phyloP scores from a whole-genome alignment of 192 early-diverging fungal species.

The Coemansia sp. region DNA sequence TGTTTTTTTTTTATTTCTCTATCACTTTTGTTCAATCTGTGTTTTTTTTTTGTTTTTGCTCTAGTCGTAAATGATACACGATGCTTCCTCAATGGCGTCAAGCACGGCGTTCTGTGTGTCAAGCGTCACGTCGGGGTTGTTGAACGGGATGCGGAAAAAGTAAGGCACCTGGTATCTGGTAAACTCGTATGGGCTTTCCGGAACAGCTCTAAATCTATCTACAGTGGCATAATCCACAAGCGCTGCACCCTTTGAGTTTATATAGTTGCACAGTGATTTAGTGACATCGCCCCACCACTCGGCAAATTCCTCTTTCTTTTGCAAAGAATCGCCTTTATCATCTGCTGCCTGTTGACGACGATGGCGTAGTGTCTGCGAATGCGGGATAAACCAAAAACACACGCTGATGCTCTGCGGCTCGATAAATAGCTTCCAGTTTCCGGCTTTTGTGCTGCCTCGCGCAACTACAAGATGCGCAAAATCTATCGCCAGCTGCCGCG shows the following conservation, averaged over 20 bases:
- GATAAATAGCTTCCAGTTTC: conserved; percentile 52
- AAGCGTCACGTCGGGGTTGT: conserved; percentile 61
- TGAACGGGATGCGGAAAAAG: conserved; percentile 76
- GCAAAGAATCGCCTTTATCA: background rate
- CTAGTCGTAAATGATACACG: background rate
- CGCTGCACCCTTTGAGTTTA: conserved; percentile 57
- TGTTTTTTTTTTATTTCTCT: background rate
- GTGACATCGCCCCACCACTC: conserved; percentile 33
- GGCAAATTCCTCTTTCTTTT: background rate
- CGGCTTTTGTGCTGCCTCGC: conserved; percentile 19
- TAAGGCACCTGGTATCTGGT: conserved; percentile 33
- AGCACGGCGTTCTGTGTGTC: conserved; percentile 57
- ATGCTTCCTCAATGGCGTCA: conserved; percentile 60
- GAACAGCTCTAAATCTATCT: background rate
- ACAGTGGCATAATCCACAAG: conserved; percentile 72
- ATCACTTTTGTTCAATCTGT: background rate
- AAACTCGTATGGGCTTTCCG: conserved; percentile 20
- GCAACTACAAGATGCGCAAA: conserved; percentile 48
- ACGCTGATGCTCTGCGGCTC: conserved; percentile 49
- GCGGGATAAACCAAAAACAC: conserved; percentile 79
- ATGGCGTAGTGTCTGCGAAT: background rate
- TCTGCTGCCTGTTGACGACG: background rate
- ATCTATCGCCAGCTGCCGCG: conserved; percentile 56
- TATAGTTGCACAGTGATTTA: conserved; percentile 34
- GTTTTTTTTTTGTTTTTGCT: conserved; percentile 6